phyloP scores from a whole-genome alignment of 208 protist species.

The Angomonas deanei region DNA sequence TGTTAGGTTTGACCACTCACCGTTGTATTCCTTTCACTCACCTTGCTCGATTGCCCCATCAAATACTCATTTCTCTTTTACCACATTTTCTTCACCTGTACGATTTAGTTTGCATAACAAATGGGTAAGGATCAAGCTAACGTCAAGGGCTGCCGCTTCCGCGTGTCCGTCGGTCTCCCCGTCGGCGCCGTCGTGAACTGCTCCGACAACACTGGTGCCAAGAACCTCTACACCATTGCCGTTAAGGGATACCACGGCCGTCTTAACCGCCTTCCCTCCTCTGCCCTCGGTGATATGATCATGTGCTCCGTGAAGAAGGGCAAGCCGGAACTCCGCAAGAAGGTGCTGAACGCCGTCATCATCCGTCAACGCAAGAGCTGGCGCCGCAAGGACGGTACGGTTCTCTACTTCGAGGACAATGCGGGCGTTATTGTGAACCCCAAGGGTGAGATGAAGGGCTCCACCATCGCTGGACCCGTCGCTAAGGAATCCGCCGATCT shows the following conservation, averaged over 20 bases:
- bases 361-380: slow-evolving; percentile 99
- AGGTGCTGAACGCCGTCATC: slow-evolving; percentile 97
- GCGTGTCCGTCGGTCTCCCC: slow-evolving; percentile 98
- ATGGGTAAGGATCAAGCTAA: slow-evolving; percentile 90
- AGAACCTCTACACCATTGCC: slow-evolving; percentile 99
- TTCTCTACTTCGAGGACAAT: slow-evolving; percentile 99
- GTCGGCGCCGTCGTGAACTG: slow-evolving; percentile 99
- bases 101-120: slow-evolving; percentile 22
- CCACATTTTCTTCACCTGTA: slow-evolving; percentile 8
- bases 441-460: slow-evolving; percentile 99
- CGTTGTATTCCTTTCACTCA: not conserved
- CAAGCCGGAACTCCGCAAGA: slow-evolving; percentile 99
- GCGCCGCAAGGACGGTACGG: slow-evolving; percentile 97
- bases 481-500: slow-evolving; percentile 99
- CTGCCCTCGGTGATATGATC: slow-evolving; percentile 98
- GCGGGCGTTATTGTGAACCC: slow-evolving; percentile 99
- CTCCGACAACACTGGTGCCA: slow-evolving; percentile 99
- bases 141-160: slow-evolving; percentile 96
- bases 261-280: slow-evolving; percentile 98
- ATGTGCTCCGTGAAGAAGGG: slow-evolving; percentile 99
- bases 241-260: slow-evolving; percentile 97
- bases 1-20: not conserved
- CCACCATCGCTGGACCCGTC: slow-evolving; percentile 98
- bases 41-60: not conserved
- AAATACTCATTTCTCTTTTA: slow-evolving; percentile 3